Percentiles rank a stretch among this genome's conserved stretches.
Conservation (phyloP, 805 yeast species). For the Candida ficus region DNA sequence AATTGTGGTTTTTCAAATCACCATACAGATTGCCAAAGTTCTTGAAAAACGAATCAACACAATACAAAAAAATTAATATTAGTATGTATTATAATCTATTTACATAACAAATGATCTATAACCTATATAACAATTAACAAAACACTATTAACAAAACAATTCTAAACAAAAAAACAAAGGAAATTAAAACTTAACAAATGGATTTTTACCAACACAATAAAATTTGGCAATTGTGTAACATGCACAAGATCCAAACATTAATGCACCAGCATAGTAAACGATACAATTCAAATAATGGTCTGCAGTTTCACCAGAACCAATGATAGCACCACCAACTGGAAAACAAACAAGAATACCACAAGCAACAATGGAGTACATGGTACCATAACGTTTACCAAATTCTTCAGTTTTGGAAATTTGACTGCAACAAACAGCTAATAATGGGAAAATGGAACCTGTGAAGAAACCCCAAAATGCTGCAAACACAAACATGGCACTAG, state of each 20-base stretch:
- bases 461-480: conserved; percentile 46
- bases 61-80: too few relatives aligned
- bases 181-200: not conserved
- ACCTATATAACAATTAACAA: not conserved
- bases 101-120: not conserved
- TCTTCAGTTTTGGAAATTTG: conserved; percentile 49
- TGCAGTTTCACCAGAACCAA: conserved; percentile 30
- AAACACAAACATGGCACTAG: conserved; percentile 35
- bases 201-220: not conserved
- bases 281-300: conserved; percentile 33
- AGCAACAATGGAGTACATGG: conserved; percentile 56
- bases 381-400: conserved; percentile 51
- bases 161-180: too few relatives aligned
- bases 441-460: conserved; percentile 48
- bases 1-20: too few relatives aligned
- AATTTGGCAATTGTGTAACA: conserved; percentile 39
- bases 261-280: conserved; percentile 28
- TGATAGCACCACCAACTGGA: conserved; percentile 47
- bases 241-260: conserved; percentile 33
- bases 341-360: conserved; percentile 44
- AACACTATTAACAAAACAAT: too few relatives aligned
- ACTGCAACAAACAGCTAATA: conserved; percentile 55
- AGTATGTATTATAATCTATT: too few relatives aligned
- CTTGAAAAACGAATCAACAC: not conserved
- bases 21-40: too few relatives aligned